Conservation (phyloP, 805 yeast genomes). For the Wickerhamomyces ciferrii region DNA sequence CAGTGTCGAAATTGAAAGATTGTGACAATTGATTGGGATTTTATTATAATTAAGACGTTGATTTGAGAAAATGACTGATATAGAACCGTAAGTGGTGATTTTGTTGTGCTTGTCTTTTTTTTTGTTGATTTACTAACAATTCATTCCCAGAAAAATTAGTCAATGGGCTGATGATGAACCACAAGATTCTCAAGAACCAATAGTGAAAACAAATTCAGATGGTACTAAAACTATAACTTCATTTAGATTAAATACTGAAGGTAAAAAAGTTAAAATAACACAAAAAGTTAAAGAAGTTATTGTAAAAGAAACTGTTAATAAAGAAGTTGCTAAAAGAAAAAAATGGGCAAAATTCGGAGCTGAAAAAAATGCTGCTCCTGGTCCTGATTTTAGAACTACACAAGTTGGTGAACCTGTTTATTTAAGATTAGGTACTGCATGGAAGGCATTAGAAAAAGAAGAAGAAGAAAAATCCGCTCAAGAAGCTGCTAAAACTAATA, state of each 20-base stretch:
- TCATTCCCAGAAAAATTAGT: conserved; percentile 2
- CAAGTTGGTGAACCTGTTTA: conserved; percentile 82
- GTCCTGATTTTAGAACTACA: conserved; percentile 87
- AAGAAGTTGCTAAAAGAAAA: conserved; percentile 80
- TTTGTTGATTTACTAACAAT: not conserved
- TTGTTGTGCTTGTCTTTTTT: too few species aligned
- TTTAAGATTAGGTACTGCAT: conserved; percentile 65
- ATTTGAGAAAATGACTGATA: conserved; percentile 7
- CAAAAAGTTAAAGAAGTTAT: conserved; percentile 76
- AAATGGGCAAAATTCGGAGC: conserved; percentile 87
- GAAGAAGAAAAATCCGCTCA: conserved; percentile 51
- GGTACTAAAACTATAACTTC: conserved; percentile 88
- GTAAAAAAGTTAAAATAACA: conserved; percentile 82
- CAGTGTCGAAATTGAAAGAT: too few species aligned
- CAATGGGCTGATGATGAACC: conserved; percentile 41
- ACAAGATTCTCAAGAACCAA: conserved; percentile 70
- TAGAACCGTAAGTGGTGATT: conserved; percentile 1
- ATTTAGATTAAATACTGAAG: conserved; percentile 67
- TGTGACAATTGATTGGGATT: not conserved
- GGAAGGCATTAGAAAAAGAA: conserved; percentile 75
- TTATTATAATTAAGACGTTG: too few species aligned
- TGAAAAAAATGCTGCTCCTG: conserved; percentile 67
- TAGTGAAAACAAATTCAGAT: conserved; percentile 71
- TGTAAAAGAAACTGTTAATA: conserved; percentile 79
- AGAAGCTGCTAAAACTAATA: conserved; percentile 40